These are phyloP conservation scores for Coemansia guatemalensis DNA, from an alignment of 192 early-diverging fungal genomes.

Conservation along the genomic window DNA sequence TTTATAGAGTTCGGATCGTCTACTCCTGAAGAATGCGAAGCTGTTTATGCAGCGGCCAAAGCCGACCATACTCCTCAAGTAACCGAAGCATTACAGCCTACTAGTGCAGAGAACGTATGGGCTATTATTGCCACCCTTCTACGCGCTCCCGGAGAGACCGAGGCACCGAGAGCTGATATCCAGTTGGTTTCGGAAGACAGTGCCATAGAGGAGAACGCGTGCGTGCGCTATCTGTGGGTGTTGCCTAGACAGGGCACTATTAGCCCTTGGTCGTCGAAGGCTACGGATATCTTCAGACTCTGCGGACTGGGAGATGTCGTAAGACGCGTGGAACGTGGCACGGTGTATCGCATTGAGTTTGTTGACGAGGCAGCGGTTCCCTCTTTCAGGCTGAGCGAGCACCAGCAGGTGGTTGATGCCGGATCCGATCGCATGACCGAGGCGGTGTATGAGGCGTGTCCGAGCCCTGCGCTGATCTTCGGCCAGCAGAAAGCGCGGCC, in stretches of 20 bases:
- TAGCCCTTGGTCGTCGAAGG: conserved; percentile 99
- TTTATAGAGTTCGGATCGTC: conserved; percentile 62
- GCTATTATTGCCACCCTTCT: conserved; percentile 39
- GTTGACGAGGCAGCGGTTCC: conserved; percentile 26
- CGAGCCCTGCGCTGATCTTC: conserved; percentile 68
- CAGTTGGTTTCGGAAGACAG: conserved; percentile 19
- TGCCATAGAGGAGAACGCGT: conserved; percentile 2
- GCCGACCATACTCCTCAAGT: conserved; percentile 31
- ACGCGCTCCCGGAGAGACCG: conserved; percentile 31
- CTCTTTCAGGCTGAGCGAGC: conserved; percentile 44
- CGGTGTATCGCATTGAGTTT: conserved; percentile 66
- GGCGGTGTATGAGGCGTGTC: conserved; percentile 63
- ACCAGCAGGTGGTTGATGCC: conserved; percentile 52
- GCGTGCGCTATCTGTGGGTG: conserved; percentile 60
- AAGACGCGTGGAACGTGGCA: conserved; percentile 86
- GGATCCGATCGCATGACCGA: conserved; percentile 97
- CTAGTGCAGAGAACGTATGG: conserved; percentile 22
- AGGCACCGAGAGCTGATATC: conserved; percentile 26
- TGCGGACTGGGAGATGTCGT: conserved; percentile 79
- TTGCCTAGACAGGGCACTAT: conserved; percentile 95
- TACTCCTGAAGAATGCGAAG: conserved; percentile 27
- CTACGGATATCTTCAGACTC: conserved; percentile 93
- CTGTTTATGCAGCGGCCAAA: conserved; percentile 50
- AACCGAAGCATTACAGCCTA: conserved; percentile 11
- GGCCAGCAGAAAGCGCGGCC: conserved; percentile 60